Evolutionary conservation across 1,139 yeast species (phyloP), one percentile per base, ranked within the genome.

Genomic region (Debaryomyces psychrophilus): DNA sequence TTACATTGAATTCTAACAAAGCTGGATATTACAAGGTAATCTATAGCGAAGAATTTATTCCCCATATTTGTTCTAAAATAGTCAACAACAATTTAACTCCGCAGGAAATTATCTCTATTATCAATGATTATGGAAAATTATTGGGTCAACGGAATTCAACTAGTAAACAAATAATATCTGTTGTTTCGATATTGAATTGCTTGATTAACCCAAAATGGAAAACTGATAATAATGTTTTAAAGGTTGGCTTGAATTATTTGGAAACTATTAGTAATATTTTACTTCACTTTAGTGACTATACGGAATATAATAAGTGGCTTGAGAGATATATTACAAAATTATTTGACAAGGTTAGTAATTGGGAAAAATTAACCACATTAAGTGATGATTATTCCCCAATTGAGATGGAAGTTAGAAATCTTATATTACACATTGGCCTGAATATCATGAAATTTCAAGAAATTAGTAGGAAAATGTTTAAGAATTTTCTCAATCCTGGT

Each of bases 401-500:
- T 1, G 85, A 81, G 55, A 56, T 73, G 39, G 62, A 67, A 27
- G 69, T 71, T 9, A 67, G 82, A 52, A 68, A 70, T 48, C 53
- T 71, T 2, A 57, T 81, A 18, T 60, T 81, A 26, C 68, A 68
- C 31, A 61, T 77, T 28, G 72, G 69, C 1, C 53, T 60, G 25
- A 43, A 49, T 15, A 58, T 61, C 8, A 58, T 60, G 7, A 67
- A 65, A 7, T 60, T 69, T 22, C 66, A 65, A 33, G 56, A 53
- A 3, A 51, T 79, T 4, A 68, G 74, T 28, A 66, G 66, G 25
- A 65, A 61, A 37, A 56, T 77, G 40, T 79, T 72, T 62, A 79
- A 79, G 43, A 58, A 53, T 50, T 70, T 70, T 38, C 50, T 81
- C 25, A 60, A 70, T 36, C 78, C 83, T 20, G 85, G 85, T 2